These are phyloP conservation scores for Cutaneotrichosporon spelunceum DNA, from an alignment of 1,284 basidiomycete genomes.

Conservation along the genomic window DNA sequence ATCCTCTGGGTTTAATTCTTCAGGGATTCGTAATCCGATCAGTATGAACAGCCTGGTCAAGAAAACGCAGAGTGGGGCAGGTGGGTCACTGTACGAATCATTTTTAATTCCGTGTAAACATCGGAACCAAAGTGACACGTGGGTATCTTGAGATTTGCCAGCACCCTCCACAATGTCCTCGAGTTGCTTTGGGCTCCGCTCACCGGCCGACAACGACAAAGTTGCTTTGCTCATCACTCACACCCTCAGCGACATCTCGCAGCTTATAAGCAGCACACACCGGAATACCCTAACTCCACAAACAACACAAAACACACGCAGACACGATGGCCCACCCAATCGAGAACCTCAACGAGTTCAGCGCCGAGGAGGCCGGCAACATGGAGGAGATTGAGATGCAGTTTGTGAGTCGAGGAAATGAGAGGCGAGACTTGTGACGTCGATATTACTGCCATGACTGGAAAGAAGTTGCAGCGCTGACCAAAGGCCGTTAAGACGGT, in stretches of 20 bases:
- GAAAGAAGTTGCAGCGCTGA: not conserved
- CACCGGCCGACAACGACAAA: not conserved
- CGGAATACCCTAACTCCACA: not conserved
- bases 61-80: no score
- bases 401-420: constrained; percentile 53
- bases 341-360: constrained; percentile 56
- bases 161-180: not conserved
- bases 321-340: constrained; percentile 16
- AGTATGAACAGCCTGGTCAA: no score
- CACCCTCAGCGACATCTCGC: not conserved
- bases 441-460: not conserved
- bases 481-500: constrained; percentile 81
- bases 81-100: not conserved
- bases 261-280: not conserved
- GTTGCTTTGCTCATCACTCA: not conserved
- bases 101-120: not conserved
- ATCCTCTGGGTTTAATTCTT: no score
- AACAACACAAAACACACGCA: constrained; percentile 1
- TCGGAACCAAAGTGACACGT: not conserved
- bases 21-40: no score
- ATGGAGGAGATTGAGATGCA: constrained; percentile 95
- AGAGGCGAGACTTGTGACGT: not conserved
- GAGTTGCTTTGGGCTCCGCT: not conserved
- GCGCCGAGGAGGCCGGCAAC: constrained; percentile 83
- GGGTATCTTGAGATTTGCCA: not conserved